Conservation (phyloP, 2,329 filamentous ascomycete species). For the Hypocrella siamensis region DNA sequence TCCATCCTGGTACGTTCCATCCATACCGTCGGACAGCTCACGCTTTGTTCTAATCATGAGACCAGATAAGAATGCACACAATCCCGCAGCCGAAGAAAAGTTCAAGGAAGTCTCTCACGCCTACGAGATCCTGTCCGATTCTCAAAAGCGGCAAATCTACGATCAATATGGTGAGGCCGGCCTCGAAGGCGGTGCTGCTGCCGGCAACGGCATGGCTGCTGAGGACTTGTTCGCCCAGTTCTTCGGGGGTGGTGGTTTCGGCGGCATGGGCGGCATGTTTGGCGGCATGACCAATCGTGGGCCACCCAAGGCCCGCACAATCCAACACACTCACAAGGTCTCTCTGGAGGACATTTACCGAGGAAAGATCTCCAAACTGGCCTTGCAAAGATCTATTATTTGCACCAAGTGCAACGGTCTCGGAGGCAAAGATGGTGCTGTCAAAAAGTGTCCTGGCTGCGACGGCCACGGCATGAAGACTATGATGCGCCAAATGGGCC, state of each 20-base stretch:
- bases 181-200: slow-evolving; percentile 71
- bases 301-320: slow-evolving; percentile 79
- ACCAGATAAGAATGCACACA: slow-evolving; percentile 88
- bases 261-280: slow-evolving; percentile 57
- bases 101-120: slow-evolving; percentile 97
- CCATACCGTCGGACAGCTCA: background rate
- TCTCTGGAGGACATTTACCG: slow-evolving; percentile 96
- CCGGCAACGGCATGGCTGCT: slow-evolving; percentile 73
- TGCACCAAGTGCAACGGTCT: slow-evolving; percentile 88
- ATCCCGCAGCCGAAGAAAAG: slow-evolving; percentile 85
- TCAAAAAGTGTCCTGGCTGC: slow-evolving; percentile 81
- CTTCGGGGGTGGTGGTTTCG: slow-evolving; percentile 63
- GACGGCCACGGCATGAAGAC: slow-evolving; percentile 97
- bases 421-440: slow-evolving; percentile 94
- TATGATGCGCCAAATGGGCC: slow-evolving; percentile 99
- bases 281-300: slow-evolving; percentile 61
- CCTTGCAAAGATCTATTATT: slow-evolving; percentile 92
- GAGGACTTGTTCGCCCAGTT: slow-evolving; percentile 96
- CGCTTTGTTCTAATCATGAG: slow-evolving; percentile 1
- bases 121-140: slow-evolving; percentile 86
- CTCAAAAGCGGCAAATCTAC: slow-evolving; percentile 82
- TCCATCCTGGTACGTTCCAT: slow-evolving; percentile 59
- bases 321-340: slow-evolving; percentile 97
- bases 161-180: slow-evolving; percentile 97
- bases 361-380: slow-evolving; percentile 94